These are phyloP conservation scores for Russula brevipes DNA, from an alignment of 768 basidiomycete species.

Conservation along the genomic window DNA sequence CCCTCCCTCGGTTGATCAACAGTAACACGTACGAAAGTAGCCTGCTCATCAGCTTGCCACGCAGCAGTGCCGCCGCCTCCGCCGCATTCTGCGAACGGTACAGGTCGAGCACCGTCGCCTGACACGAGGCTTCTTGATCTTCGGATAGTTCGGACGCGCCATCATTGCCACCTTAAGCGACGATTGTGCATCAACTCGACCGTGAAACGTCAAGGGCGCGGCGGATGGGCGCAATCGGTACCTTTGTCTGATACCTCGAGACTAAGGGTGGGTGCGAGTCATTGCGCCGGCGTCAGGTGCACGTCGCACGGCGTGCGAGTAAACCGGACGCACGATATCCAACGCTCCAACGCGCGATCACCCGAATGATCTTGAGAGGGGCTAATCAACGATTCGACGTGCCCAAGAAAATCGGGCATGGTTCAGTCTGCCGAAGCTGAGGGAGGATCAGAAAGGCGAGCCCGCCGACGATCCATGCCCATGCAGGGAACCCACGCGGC, in stretches of 20 bases:
- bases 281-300: constrained; percentile 1
- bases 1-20: background rate
- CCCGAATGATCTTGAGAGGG: constrained; percentile 17
- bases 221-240: background rate
- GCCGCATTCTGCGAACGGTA: constrained; percentile 10
- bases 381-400: constrained; percentile 18
- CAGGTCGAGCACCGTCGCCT: constrained; percentile 21
- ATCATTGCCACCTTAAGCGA: constrained; percentile 14
- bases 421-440: background rate
- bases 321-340: constrained; percentile 20
- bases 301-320: background rate
- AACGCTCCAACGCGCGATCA: constrained; percentile 18
- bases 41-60: constrained; percentile 13
- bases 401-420: constrained; percentile 20
- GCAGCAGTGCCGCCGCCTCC: background rate
- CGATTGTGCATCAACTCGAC: background rate
- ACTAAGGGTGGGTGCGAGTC: background rate
- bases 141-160: constrained; percentile 13
- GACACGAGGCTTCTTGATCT: constrained; percentile 13
- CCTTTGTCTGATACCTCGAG: constrained; percentile 13
- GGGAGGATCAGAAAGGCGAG: no score
- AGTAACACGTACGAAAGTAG: constrained; percentile 23
- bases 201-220: background rate
- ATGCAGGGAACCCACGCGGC: no score
- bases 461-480: no score